These are phyloP conservation scores for Ricinus communis DNA, from an alignment of 345 rosid species.

Conservation along the genomic window DNA sequence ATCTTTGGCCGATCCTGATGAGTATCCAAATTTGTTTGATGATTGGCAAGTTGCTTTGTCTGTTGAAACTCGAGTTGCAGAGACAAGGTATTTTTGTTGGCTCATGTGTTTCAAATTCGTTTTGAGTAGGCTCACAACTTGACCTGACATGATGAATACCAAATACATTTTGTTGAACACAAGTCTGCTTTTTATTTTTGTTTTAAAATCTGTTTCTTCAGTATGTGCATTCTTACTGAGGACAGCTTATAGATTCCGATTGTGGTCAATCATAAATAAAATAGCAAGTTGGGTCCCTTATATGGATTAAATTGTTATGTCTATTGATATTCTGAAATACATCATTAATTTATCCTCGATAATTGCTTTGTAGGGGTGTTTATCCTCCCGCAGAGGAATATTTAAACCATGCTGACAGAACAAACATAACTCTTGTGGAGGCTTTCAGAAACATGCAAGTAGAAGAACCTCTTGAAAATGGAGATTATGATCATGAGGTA, in stretches of 20 bases:
- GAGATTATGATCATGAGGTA: slow-evolving; percentile 75
- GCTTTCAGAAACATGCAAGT: slow-evolving; percentile 84
- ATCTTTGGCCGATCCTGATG: slow-evolving; percentile 97
- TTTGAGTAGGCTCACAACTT: not conserved
- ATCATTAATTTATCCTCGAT: slow-evolving; percentile 1
- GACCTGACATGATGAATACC: not conserved
- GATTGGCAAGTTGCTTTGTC: slow-evolving; percentile 97
- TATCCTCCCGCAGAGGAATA: slow-evolving; percentile 66
- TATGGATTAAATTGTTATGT: not conserved
- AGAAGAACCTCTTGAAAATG: slow-evolving; percentile 85
- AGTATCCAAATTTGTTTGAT: slow-evolving; percentile 93
- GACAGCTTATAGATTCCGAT: not conserved
- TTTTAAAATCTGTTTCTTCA: not conserved
- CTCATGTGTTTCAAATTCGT: not conserved
- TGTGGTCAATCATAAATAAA: not conserved
- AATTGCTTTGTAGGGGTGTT: slow-evolving; percentile 54
- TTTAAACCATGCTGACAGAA: slow-evolving; percentile 61
- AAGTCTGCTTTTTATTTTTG: not conserved
- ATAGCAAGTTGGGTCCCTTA: not conserved
- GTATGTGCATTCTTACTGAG: not conserved
- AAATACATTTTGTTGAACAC: not conserved
- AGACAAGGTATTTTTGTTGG: slow-evolving; percentile 53
- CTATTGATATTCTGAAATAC: not conserved
- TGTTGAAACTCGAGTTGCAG: slow-evolving; percentile 72
- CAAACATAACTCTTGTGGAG: slow-evolving; percentile 72